Conservation (phyloP, 2,329 filamentous ascomycete species). For the Tolypocladium cylindrosporum region DNA sequence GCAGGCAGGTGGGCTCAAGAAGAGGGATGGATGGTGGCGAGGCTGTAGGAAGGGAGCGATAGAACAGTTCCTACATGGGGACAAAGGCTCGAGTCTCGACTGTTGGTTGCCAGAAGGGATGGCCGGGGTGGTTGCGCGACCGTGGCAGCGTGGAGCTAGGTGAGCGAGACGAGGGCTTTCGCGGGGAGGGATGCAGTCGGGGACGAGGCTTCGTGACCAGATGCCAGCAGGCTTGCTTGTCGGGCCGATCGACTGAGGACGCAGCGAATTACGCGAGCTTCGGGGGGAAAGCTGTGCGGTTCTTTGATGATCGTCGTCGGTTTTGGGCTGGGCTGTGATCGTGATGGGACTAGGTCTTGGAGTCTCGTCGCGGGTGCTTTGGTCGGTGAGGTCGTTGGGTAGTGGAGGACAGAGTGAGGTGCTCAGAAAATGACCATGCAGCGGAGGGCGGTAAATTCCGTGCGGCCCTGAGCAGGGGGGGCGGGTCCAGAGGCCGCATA, state of each 20-base stretch:
- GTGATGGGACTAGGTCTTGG: slow-evolving; percentile 1
- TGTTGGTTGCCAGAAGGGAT: background rate
- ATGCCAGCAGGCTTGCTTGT: slow-evolving; percentile 1
- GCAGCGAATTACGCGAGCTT: slow-evolving; percentile 1
- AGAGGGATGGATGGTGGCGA: slow-evolving; percentile 12
- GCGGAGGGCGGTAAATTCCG: slow-evolving; percentile 18
- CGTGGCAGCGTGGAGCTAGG: background rate
- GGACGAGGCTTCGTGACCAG: slow-evolving; percentile 3
- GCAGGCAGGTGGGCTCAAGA: slow-evolving; percentile 22
- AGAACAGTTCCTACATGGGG: slow-evolving; percentile 25
- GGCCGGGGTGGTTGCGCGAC: background rate
- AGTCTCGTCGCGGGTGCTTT: slow-evolving; percentile 1
- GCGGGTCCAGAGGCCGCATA: slow-evolving; percentile 3
- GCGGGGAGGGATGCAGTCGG: slow-evolving; percentile 1
- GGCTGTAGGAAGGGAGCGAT: slow-evolving; percentile 14
- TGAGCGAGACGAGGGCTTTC: background rate
- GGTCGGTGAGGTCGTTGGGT: slow-evolving; percentile 5
- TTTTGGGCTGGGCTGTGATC: background rate
- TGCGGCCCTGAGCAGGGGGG: slow-evolving; percentile 10
- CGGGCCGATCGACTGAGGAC: slow-evolving; percentile 3
- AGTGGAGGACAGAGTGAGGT: slow-evolving; percentile 16
- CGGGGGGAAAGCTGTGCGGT: background rate
- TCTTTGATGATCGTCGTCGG: background rate
- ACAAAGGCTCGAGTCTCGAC: slow-evolving; percentile 3
- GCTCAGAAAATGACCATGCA: slow-evolving; percentile 20